Evolutionary conservation across 805 yeast genomes (phyloP), one percentile per base, ranked within the genome.

Genomic region (Saturnispora mendoncae): DNA sequence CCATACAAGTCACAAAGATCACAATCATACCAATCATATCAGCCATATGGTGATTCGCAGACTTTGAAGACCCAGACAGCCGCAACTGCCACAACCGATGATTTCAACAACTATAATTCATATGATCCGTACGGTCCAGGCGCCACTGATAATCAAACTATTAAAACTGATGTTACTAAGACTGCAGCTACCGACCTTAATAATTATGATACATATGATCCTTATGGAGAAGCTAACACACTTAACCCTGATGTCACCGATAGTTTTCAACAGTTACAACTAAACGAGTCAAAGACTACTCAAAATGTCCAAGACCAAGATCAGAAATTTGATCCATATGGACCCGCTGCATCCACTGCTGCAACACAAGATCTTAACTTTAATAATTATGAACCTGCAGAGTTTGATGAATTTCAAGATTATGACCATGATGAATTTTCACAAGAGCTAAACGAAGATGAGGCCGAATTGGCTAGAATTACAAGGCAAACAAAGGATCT

Each of bases 381-480:
- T 36, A 56, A 60, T 31, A 49, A 49, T 5, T 60, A 58, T 42
- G 42, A 43, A 20, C 62, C 61, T 6, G 27, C 44, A 2, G 50
- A 35, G 14, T 41, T 36, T 24, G 40, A 38, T 20, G 29, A 38
- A 15, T 30, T 29, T 8, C 38, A 44, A 7, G 38, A 47, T 10
- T 57, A 54, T 32, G 61, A 56, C 40, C 60, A 60, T 9, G 51
- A 51, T 18, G 49, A 51, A 35, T 40, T 53, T 36, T 59, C 56
- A 27, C 58, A 61, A 36, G 68, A 62, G 41, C 88, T 86, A 47
- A 96, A 88, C 48, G 94, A 84, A 57, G 97, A 85, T 50, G 84
- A 90, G 14, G 94, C 85, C 56, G 84, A 77, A 34, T 76, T 90
- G 48, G 86, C 84, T 57, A 81, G 82, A 46, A 85, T 88, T 49